Evolutionary conservation across 192 early-diverging fungal species (phyloP), one percentile per base, ranked within the genome.

Genomic region (Allomyces macrogynus): DNA sequence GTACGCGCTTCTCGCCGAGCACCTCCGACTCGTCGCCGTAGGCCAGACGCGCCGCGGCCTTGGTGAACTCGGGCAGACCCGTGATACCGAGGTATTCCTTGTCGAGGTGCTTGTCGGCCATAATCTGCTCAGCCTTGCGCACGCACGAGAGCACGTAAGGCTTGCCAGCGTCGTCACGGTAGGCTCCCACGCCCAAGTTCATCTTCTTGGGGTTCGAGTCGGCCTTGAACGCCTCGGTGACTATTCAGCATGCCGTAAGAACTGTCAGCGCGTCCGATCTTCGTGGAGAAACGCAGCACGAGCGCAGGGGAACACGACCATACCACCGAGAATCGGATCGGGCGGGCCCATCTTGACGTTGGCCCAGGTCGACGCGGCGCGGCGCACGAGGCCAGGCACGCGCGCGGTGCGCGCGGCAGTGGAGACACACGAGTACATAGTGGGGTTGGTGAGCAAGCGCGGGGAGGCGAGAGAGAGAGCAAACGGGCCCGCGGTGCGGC

Each of bases 1-100:
- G 68, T 79, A 82, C 79, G 64, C 79, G 81, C 54, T 78, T 83
- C 61, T 78, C 84, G 65, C 75, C 77, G 63, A 95, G 73, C 4
- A 83, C 78, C 40, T 78, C 65, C 42, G 82, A 85, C 66, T 88
- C 80, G 7, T 77, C 76, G 72, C 92, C 92, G 69, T 91, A 93
- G 23, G 91, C 90, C 43, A 98, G 83, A 65, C 84, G 68, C 66
- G 84, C 83, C 23, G 93, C 89, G 25, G 84, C 86, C 71, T 80
- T 74, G 66, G 84, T 89, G 80, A 94, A 99, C 57, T 76, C 73
- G 23, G 89, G 76, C 44, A 92, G 78, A 73, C 95, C 95, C 32
- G 89, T 92, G 69, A 99, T 99, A 43, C 87, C 86, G 70, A 92
- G 85, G 67, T 99, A 99, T 81, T 99, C 95, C 78, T 99, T 93